These are phyloP conservation scores for Hygrocybe coccinea DNA, from an alignment of 768 basidiomycete species.

Conservation along the genomic window DNA sequence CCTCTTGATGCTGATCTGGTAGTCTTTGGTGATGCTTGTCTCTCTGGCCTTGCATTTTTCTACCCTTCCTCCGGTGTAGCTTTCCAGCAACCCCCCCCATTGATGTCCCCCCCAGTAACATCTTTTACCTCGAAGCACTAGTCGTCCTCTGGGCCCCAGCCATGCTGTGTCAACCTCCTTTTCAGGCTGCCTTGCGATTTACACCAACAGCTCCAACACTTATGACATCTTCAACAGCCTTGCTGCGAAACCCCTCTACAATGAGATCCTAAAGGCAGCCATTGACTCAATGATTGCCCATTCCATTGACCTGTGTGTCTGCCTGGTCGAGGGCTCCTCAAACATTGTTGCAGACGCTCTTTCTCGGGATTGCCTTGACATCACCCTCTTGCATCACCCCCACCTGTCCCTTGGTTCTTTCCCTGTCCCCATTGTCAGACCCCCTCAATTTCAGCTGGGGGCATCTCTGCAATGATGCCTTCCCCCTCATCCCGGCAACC, in stretches of 20 bases:
- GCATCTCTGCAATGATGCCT: slow-evolving; percentile 10
- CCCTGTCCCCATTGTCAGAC: slow-evolving; percentile 6
- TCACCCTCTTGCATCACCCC: not conserved
- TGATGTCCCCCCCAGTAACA: not conserved
- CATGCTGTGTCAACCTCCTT: not conserved
- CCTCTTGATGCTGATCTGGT: slow-evolving; percentile 6
- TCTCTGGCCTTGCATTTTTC: slow-evolving; percentile 17
- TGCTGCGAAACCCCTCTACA: slow-evolving; percentile 10
- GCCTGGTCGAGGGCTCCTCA: no score
- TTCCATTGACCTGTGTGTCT: no score
- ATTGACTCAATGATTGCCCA: no score
- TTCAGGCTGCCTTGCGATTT: slow-evolving; percentile 14
- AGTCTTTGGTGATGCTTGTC: slow-evolving; percentile 23
- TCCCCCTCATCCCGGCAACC: slow-evolving; percentile 28
- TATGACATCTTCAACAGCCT: slow-evolving; percentile 20
- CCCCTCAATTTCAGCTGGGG: slow-evolving; percentile 22
- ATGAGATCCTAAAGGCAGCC: slow-evolving; percentile 13
- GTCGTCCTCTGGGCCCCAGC: slow-evolving; percentile 12
- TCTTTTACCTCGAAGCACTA: slow-evolving; percentile 26
- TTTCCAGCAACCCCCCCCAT: slow-evolving; percentile 10
- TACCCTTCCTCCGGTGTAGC: slow-evolving; percentile 7
- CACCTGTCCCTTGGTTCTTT: slow-evolving; percentile 3
- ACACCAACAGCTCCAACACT: slow-evolving; percentile 22
- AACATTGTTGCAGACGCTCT: no score
- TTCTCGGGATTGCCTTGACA: not conserved